Evolutionary conservation across 805 yeast genomes (phyloP).

Genomic region (Saturnispora hagleri): DNA sequence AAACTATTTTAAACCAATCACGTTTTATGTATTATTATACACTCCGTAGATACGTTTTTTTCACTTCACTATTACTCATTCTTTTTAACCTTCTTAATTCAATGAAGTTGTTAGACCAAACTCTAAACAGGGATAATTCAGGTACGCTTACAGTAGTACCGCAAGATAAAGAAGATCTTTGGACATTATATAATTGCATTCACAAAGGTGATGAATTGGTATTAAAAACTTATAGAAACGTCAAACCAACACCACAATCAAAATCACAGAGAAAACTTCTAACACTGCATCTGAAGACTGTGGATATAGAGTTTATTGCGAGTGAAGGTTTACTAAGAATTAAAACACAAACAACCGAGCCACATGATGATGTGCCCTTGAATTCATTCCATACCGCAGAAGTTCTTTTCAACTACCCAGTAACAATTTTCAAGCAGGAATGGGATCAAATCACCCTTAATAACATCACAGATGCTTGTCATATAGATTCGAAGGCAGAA

Average conservation of each 20-base stretch:
- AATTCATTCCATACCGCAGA: constrained; percentile 87
- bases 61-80: neutral
- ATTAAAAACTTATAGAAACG: constrained; percentile 59
- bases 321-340: constrained; percentile 68
- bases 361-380: constrained; percentile 67
- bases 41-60: neutral
- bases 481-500: constrained; percentile 75
- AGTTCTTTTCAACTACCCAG: constrained; percentile 57
- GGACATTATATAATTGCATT: constrained; percentile 77
- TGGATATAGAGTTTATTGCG: constrained; percentile 70
- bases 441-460: constrained; percentile 72
- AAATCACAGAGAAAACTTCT: constrained; percentile 44
- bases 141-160: constrained; percentile 65
- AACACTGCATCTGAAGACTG: constrained; percentile 50
- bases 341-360: constrained; percentile 64
- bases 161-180: constrained; percentile 85
- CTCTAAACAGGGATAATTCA: constrained; percentile 47
- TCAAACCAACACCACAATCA: constrained; percentile 28
- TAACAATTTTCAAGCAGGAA: constrained; percentile 61
- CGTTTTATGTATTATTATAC: neutral
- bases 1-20: neutral
- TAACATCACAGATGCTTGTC: constrained; percentile 57
- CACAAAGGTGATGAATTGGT: constrained; percentile 68
- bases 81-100: neutral
- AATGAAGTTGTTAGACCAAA: constrained; percentile 49